Conservation (phyloP, 352 stramenopile species). For the Phytophthora niederhauseri region DNA sequence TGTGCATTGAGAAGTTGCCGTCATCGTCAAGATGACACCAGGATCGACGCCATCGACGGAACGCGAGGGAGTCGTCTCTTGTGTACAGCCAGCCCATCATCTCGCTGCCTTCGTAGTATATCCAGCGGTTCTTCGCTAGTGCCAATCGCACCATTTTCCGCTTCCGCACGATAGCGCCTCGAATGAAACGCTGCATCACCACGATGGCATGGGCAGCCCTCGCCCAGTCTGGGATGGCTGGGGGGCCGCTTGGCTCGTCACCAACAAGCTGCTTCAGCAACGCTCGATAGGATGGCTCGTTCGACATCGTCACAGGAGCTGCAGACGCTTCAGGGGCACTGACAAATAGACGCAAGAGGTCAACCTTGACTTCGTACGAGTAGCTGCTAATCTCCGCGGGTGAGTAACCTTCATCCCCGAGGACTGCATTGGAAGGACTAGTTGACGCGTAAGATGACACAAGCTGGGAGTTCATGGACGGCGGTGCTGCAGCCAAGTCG, state of each 20-base stretch:
- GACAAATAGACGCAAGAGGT: constrained; percentile 72
- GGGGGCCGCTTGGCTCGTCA: constrained; percentile 49
- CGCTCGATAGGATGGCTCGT: constrained; percentile 72
- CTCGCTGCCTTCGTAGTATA: constrained; percentile 62
- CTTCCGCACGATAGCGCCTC: constrained; percentile 70
- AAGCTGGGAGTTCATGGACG: constrained; percentile 31
- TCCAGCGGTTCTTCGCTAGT: constrained; percentile 59
- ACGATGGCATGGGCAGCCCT: constrained; percentile 76
- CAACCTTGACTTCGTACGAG: constrained; percentile 77
- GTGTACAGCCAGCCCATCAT: constrained; percentile 88
- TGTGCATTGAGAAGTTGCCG: constrained; percentile 72
- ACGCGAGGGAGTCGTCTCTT: constrained; percentile 82
- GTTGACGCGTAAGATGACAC: constrained; percentile 45
- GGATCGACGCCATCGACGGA: constrained; percentile 80
- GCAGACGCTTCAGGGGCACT: constrained; percentile 54
- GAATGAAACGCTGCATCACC: constrained; percentile 82
- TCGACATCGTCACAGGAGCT: constrained; percentile 29
- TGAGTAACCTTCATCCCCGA: constrained; percentile 32
- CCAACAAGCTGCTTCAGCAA: constrained; percentile 79
- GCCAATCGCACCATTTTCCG: constrained; percentile 68
- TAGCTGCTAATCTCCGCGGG: constrained; percentile 47
- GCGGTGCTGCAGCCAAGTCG: constrained; percentile 17
- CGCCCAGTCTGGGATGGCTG: constrained; percentile 67
- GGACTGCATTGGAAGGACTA: constrained; percentile 36
- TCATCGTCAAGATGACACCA: constrained; percentile 84